Evolutionary conservation across 768 basidiomycete genomes (phyloP).

Genomic region (Cubamyces lactineus): DNA sequence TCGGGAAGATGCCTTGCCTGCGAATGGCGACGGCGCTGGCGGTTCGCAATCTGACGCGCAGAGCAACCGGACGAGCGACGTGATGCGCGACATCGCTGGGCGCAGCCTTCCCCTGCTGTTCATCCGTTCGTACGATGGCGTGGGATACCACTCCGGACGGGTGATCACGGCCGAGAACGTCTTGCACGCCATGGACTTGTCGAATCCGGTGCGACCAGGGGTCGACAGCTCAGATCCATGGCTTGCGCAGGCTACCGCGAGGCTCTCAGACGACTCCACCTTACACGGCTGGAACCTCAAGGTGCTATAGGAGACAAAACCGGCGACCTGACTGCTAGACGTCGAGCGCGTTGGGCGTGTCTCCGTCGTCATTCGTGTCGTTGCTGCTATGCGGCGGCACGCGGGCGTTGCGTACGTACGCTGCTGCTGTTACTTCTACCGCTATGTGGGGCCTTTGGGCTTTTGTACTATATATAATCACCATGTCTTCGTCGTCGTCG

Average conservation of each 20-base stretch:
- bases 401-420: no score
- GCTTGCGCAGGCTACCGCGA: slow-evolving; percentile 71
- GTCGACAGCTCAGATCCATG: slow-evolving; percentile 57
- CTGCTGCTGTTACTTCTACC: no score
- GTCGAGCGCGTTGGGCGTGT: no score
- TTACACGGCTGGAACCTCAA: slow-evolving; percentile 79
- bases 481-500: no score
- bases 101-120: slow-evolving; percentile 79
- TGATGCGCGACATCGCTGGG: slow-evolving; percentile 58
- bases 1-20: slow-evolving; percentile 65
- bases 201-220: slow-evolving; percentile 45
- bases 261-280: slow-evolving; percentile 54
- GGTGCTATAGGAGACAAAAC: slow-evolving; percentile 54
- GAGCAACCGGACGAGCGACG: slow-evolving; percentile 23
- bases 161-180: slow-evolving; percentile 83
- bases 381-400: no score
- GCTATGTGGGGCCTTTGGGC: no score
- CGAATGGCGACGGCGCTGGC: slow-evolving; percentile 31
- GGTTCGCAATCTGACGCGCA: slow-evolving; percentile 4
- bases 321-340: neutral
- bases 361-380: no score
- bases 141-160: slow-evolving; percentile 87
- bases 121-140: slow-evolving; percentile 80
- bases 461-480: slow-evolving; percentile 1
- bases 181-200: slow-evolving; percentile 70